These are phyloP conservation scores for Boeremia exigua DNA, from an alignment of 2,329 filamentous ascomycete genomes.

Conservation along the genomic window DNA sequence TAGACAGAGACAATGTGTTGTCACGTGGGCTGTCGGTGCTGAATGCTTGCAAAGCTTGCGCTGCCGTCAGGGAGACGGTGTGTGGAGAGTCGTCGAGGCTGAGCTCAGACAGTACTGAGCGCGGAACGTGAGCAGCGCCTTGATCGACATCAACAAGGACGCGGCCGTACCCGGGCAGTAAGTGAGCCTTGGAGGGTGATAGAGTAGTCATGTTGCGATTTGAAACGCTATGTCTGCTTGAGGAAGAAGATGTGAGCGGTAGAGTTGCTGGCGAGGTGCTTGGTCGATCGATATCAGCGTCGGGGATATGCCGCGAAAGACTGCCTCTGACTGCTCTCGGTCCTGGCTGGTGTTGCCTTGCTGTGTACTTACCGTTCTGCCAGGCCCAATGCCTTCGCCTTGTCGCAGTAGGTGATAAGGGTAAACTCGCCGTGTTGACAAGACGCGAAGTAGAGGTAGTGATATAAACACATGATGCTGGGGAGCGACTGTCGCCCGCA, in stretches of 20 bases:
- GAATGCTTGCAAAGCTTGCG: constrained; percentile 21
- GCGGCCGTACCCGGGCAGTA: constrained; percentile 9
- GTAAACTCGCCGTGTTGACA: constrained; percentile 44
- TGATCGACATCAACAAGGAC: background rate
- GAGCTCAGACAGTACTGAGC: constrained; percentile 24
- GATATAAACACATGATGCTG: constrained; percentile 44
- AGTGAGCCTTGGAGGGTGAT: constrained; percentile 21
- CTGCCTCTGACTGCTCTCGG: constrained; percentile 23
- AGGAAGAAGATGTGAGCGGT: constrained; percentile 19
- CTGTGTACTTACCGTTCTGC: constrained; percentile 23
- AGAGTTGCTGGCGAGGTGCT: constrained; percentile 4
- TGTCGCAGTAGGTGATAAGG: constrained; percentile 42
- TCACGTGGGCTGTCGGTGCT: constrained; percentile 23
- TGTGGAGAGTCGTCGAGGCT: constrained; percentile 1
- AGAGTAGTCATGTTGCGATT: constrained; percentile 36
- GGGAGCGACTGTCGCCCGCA: constrained; percentile 15
- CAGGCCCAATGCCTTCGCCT: constrained; percentile 28
- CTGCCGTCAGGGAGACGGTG: constrained; percentile 20
- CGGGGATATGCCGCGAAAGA: constrained; percentile 20
- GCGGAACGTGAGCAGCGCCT: constrained; percentile 26
- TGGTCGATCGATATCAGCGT: constrained; percentile 13
- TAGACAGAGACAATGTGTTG: background rate
- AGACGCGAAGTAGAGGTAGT: constrained; percentile 40
- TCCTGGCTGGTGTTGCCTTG: background rate
- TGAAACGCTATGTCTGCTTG: constrained; percentile 20